Evolutionary conservation across 805 yeast species (phyloP).

Genomic region (Brettanomyces bruxellensis): DNA sequence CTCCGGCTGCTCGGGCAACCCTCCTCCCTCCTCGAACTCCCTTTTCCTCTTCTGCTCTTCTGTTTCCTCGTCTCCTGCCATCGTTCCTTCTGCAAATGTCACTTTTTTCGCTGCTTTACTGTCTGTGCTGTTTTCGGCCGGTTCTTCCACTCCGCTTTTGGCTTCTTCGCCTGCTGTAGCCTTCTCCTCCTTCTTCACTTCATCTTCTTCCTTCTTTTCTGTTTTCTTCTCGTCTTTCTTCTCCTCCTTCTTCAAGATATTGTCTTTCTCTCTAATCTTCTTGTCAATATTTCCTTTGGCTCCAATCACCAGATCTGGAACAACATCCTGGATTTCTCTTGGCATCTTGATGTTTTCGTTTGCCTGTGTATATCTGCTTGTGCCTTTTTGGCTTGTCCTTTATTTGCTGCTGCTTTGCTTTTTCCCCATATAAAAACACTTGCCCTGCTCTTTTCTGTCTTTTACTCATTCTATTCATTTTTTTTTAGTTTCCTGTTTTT

Average conservation of each 20-base stretch:
- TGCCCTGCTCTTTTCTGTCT: too few relatives aligned
- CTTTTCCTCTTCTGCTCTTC: constrained; percentile 70
- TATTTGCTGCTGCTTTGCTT: too few relatives aligned
- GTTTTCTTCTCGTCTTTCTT: constrained; percentile 17
- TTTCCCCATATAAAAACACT: too few relatives aligned
- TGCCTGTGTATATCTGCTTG: too few relatives aligned
- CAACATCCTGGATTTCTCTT: constrained; percentile 74
- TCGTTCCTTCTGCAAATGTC: constrained; percentile 66
- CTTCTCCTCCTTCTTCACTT: not conserved
- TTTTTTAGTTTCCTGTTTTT: too few relatives aligned
- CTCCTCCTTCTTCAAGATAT: constrained; percentile 20
- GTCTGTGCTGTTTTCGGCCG: constrained; percentile 23
- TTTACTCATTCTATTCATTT: too few relatives aligned
- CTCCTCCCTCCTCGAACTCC: constrained; percentile 97
- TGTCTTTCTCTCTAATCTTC: constrained; percentile 17
- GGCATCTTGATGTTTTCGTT: constrained; percentile 36
- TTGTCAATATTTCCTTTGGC: constrained; percentile 27
- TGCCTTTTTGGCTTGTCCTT: too few relatives aligned
- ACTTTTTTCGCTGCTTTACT: constrained; percentile 61
- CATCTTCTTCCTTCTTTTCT: not conserved
- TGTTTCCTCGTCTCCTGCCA: constrained; percentile 37
- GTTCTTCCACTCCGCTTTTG: not conserved
- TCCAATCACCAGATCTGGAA: constrained; percentile 76
- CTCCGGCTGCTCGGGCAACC: constrained; percentile 92
- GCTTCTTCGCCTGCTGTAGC: not conserved